Conservation (phyloP, 164 flowering plant species). For the Saururus chinensis region DNA sequence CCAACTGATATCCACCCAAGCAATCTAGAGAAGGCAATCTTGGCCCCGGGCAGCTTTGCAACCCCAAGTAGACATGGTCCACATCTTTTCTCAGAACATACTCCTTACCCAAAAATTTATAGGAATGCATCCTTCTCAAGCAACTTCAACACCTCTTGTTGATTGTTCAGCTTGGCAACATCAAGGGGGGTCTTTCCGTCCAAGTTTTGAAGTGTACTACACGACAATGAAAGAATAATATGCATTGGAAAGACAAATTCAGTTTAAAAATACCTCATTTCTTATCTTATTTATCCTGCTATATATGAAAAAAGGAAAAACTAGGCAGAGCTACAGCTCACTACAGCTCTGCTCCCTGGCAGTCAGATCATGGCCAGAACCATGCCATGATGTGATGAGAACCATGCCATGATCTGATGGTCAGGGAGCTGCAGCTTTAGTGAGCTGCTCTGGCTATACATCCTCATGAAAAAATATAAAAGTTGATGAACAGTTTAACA, state of each 20-base stretch:
- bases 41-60: not conserved
- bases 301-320: no score
- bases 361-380: no score
- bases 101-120: conserved; percentile 12
- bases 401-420: no score
- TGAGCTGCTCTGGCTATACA: no score
- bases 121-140: conserved; percentile 94
- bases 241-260: not conserved
- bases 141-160: conserved; percentile 73
- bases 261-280: no score
- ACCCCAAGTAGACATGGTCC: not conserved
- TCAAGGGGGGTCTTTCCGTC: conserved; percentile 94
- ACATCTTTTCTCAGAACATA: not conserved
- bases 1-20: not conserved
- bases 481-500: conserved; percentile 12
- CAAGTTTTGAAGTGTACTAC: conserved; percentile 90
- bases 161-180: conserved; percentile 92
- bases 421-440: no score
- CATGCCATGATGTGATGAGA: no score
- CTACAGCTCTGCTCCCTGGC: no score
- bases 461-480: no score
- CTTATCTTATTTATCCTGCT: no score
- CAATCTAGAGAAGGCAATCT: not conserved
- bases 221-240: not conserved
- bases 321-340: no score